Conservation (phyloP, 305 asterid species). For the Lippia alba region DNA sequence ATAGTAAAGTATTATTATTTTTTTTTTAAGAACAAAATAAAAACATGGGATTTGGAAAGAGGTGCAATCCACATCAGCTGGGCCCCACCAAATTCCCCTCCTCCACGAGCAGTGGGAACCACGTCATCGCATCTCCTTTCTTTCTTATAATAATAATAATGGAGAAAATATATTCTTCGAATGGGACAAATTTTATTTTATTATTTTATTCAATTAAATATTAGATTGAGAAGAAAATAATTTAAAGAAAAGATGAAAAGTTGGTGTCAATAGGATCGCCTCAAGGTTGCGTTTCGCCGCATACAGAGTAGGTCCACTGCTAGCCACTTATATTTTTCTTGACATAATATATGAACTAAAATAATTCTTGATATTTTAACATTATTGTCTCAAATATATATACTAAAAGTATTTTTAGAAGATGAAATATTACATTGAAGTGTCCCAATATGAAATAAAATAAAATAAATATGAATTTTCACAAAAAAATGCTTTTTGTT, state of each 20-base stretch:
- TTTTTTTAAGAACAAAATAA: background rate
- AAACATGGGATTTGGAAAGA: slow-evolving; percentile 8
- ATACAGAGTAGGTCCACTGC: slow-evolving; percentile 19
- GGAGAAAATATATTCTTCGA: background rate
- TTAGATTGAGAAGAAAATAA: slow-evolving; percentile 1
- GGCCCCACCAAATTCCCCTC: slow-evolving; percentile 39
- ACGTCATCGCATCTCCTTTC: slow-evolving; percentile 37
- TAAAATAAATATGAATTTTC: too few species aligned
- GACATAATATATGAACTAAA: too few species aligned
- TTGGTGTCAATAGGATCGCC: slow-evolving; percentile 32
- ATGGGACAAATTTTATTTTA: slow-evolving; percentile 17
- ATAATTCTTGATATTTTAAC: too few species aligned
- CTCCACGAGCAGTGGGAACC: slow-evolving; percentile 53
- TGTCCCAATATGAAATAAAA: background rate
- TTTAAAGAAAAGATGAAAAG: slow-evolving; percentile 17
- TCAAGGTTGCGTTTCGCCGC: slow-evolving; percentile 47
- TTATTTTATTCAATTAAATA: background rate
- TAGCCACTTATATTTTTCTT: background rate
- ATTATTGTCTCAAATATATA: too few species aligned
- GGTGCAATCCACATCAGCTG: slow-evolving; percentile 47
- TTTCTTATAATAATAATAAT: slow-evolving; percentile 18
- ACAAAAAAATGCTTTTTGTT: too few species aligned
- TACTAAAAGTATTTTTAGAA: background rate
- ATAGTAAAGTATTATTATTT: background rate
- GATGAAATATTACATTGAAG: background rate